phyloP scores from a whole-genome alignment of 2,329 filamentous ascomycete genomes.

The Claviceps maximensis region DNA sequence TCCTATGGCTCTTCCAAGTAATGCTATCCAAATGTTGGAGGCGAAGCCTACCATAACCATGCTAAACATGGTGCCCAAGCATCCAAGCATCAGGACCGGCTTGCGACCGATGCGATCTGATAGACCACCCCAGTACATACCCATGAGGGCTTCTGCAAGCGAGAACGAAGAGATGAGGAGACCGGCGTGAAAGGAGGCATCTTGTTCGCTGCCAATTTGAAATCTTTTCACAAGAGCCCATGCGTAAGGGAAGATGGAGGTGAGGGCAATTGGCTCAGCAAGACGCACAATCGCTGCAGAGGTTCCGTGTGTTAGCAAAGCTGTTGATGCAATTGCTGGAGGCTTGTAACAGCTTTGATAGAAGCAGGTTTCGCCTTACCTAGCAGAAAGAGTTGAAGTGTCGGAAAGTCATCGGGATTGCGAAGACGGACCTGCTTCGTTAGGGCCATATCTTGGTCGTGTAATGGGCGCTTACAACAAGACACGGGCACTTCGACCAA shows the following conservation, averaged over 20 bases:
- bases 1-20: constrained; percentile 62
- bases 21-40: constrained; percentile 69
- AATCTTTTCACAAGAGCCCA: constrained; percentile 73
- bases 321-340: not conserved
- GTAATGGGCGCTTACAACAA: constrained; percentile 31
- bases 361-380: constrained; percentile 38
- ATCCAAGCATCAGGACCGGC: constrained; percentile 70
- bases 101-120: constrained; percentile 77
- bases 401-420: constrained; percentile 65
- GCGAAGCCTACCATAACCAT: constrained; percentile 75
- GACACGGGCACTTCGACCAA: constrained; percentile 21
- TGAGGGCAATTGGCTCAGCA: constrained; percentile 83
- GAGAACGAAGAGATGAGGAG: constrained; percentile 79
- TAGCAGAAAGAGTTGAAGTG: constrained; percentile 69
- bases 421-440: constrained; percentile 36
- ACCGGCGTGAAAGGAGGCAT: constrained; percentile 81
- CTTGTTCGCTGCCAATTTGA: constrained; percentile 53
- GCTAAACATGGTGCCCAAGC: constrained; percentile 68
- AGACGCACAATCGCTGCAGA: constrained; percentile 72
- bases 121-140: constrained; percentile 76
- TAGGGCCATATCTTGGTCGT: constrained; percentile 36
- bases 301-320: constrained; percentile 8
- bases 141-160: constrained; percentile 68
- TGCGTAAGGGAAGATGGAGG: constrained; percentile 85
- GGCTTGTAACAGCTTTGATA: not conserved